A percentile compares a stretch with the other conserved stretches of the same genome.
phyloP scores from a whole-genome alignment of 75 land plant genomes.

The Ceratopteris richardii region DNA sequence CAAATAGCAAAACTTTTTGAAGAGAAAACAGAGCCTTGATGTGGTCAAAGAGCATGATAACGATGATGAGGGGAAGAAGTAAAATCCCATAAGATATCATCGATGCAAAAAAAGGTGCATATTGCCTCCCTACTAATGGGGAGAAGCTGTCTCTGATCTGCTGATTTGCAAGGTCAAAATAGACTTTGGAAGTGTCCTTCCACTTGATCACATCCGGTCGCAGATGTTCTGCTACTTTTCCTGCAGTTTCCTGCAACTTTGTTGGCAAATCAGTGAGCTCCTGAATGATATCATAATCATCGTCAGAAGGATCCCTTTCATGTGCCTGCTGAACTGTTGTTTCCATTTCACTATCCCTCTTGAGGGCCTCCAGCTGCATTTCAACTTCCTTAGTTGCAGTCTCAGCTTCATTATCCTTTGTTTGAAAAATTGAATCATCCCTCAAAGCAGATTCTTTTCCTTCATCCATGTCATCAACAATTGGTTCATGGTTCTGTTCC shows the following conservation, averaged over 20 bases:
- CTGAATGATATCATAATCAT: slow-evolving; percentile 43
- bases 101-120: slow-evolving; percentile 54
- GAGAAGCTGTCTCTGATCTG: slow-evolving; percentile 43
- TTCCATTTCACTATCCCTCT: too few relatives aligned
- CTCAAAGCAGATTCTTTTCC: too few relatives aligned
- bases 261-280: slow-evolving; percentile 55
- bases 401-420: too few relatives aligned
- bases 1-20: too few relatives aligned
- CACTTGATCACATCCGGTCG: too few relatives aligned
- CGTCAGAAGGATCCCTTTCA: too few relatives aligned
- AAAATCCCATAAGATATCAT: slow-evolving; percentile 40
- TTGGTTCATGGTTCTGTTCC: too few relatives aligned
- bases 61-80: slow-evolving; percentile 46
- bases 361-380: too few relatives aligned
- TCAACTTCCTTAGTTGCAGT: too few relatives aligned
- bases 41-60: slow-evolving; percentile 37
- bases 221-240: slow-evolving; percentile 16
- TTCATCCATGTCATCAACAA: too few relatives aligned
- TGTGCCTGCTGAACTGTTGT: too few relatives aligned
- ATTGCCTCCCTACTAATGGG: slow-evolving; percentile 55
- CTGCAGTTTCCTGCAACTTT: slow-evolving; percentile 40
- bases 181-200: slow-evolving; percentile 46
- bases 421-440: too few relatives aligned
- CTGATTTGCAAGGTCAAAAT: slow-evolving; percentile 43
- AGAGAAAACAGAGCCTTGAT: slow-evolving; percentile 51